These are phyloP conservation scores for Dactylonectria estremocensis DNA, from an alignment of 2,329 filamentous ascomycete genomes.

Conservation along the genomic window DNA sequence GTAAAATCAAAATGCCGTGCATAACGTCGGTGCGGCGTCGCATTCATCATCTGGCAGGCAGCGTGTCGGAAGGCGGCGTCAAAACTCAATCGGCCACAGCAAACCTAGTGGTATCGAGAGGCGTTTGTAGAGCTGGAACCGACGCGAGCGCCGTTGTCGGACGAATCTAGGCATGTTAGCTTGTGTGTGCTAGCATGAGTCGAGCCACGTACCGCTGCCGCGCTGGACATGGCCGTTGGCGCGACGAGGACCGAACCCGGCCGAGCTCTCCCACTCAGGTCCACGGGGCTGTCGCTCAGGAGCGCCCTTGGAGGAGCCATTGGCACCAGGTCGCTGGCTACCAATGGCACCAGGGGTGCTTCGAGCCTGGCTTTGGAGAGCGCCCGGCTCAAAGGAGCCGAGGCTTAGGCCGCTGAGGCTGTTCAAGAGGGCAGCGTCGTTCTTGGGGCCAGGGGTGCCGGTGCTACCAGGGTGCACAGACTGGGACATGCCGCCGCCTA, in stretches of 20 bases:
- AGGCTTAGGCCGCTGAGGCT: constrained; percentile 67
- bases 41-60: constrained; percentile 44
- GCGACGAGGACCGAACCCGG: constrained; percentile 70
- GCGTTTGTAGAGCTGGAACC: constrained; percentile 53
- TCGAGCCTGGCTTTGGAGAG: constrained; percentile 55
- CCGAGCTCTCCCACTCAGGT: constrained; percentile 72
- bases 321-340: constrained; percentile 73
- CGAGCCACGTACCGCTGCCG: constrained; percentile 68
- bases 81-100: constrained; percentile 14
- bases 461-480: constrained; percentile 54
- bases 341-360: constrained; percentile 75
- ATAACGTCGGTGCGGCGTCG: constrained; percentile 46
- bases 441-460: constrained; percentile 57
- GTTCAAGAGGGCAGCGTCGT: constrained; percentile 60
- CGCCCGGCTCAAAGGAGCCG: constrained; percentile 65
- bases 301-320: constrained; percentile 60
- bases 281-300: constrained; percentile 76
- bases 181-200: not conserved
- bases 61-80: constrained; percentile 21
- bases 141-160: constrained; percentile 59
- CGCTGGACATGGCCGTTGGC: constrained; percentile 74
- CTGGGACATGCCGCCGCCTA: constrained; percentile 55
- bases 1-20: constrained; percentile 54
- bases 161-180: constrained; percentile 56
- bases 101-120: constrained; percentile 56